These are phyloP conservation scores for Rhodotorula sp. DNA, from an alignment of 1,284 basidiomycete species.

Conservation along the genomic window DNA sequence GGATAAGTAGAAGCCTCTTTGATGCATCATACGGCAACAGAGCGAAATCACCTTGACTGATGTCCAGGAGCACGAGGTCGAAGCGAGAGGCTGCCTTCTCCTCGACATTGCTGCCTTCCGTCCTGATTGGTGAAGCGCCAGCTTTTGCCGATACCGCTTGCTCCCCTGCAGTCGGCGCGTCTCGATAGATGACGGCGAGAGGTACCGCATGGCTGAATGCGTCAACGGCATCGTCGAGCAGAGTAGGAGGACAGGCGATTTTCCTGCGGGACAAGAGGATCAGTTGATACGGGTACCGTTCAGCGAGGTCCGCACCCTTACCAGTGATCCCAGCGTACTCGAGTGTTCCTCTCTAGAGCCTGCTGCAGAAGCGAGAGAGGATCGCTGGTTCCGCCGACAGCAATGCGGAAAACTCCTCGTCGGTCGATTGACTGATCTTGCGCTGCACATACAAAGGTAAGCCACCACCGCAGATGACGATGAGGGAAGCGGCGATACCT, in stretches of 20 bases:
- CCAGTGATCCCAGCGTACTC: constrained; percentile 93
- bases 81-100: constrained; percentile 88
- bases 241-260: no score
- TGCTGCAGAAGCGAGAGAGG: constrained; percentile 74
- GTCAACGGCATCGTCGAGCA: no score
- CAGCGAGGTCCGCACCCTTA: constrained; percentile 50
- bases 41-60: constrained; percentile 78
- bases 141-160: constrained; percentile 73
- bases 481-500: not conserved
- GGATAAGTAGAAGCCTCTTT: no score
- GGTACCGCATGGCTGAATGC: no score
- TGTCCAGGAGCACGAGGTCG: constrained; percentile 86
- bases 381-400: constrained; percentile 80
- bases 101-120: constrained; percentile 52
- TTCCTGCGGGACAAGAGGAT: no score
- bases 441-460: constrained; percentile 49
- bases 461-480: not conserved
- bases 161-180: no score
- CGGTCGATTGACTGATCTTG: constrained; percentile 81
- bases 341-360: constrained; percentile 67
- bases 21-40: no score
- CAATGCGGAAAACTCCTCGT: constrained; percentile 85
- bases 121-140: no score
- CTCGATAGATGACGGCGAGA: no score
- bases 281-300: no score